Base-by-base conservation (phyloP, 164 flowering plant genomes). In the Annona squamosa region DNA sequence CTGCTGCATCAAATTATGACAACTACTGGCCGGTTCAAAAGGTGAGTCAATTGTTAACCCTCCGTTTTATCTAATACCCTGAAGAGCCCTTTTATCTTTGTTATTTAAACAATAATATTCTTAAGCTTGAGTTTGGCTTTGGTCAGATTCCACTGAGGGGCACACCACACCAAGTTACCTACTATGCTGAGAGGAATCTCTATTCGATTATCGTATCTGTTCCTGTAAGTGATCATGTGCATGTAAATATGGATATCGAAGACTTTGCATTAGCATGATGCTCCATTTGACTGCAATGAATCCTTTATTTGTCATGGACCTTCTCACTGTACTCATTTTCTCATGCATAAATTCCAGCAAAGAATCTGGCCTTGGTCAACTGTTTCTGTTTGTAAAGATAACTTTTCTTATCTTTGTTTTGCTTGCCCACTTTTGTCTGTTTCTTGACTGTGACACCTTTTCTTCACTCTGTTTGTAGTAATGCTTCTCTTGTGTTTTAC, bases 11-110 rank as follows among this genome's bases (percentile, higher is more conserved):
- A 75, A 89, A 71, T 73, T 96, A 90, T 73, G 99, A 96, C 79
- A 96, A 93, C 79, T 84, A 91, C 81, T 96, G 99, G 99, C 98
- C 99, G 48, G 98, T 93, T 47, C 98, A 95, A 77, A 95, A 95
- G 80, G 99, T 92, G 66, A 52, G 81, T 65, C 72, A 18, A 63
- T 45, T 73, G 47, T 71, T 61, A n/a, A 5, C 16, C 63, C 19
- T 7, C 9, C 1, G 5, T 48, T 7, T 48, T 7, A 2, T 16
- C 59, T 52, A 16, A 52, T 52, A 16, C 12, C 43, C 4, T 37
- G n/a, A 66, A 17, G 43, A 41, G 16, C 5, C 46, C 44, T 59
- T 46, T 0, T 46, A 10, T 52, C 19, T 61, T 65, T 45, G 1
- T 4, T 1, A 46, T 5, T 1, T 46, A 47, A 44, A 46, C 52